phyloP scores from a whole-genome alignment of 371 early-diverging fungal species.

The Mortierella sp. region DNA sequence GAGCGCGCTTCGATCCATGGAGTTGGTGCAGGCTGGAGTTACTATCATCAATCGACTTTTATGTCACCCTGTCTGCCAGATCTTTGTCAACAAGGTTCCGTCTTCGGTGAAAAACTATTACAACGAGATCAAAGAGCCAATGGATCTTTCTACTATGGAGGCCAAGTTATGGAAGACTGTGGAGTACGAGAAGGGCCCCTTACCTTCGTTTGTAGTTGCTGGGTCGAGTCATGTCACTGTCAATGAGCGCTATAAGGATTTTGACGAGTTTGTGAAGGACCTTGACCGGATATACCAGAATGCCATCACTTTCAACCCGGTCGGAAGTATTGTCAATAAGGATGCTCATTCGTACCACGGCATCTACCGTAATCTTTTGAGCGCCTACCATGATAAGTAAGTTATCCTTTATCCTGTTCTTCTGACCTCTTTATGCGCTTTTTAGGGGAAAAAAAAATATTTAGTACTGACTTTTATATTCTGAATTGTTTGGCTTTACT shows the following conservation, averaged over 20 bases:
- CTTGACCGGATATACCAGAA: constrained; percentile 64
- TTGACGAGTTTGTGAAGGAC: constrained; percentile 62
- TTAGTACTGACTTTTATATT: too few species aligned
- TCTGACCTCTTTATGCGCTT: neutral
- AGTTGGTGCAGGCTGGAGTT: constrained; percentile 13
- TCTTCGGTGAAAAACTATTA: constrained; percentile 50
- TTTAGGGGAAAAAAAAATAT: too few species aligned
- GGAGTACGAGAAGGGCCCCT: neutral
- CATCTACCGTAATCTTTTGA: constrained; percentile 2
- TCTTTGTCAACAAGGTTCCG: constrained; percentile 18
- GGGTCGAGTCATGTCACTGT: neutral
- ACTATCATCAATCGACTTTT: constrained; percentile 10
- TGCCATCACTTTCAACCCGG: constrained; percentile 23
- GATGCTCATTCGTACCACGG: constrained; percentile 11
- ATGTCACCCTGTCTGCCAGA: constrained; percentile 11
- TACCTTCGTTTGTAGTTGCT: neutral
- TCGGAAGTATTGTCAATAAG: constrained; percentile 13
- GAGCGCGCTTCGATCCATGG: constrained; percentile 5
- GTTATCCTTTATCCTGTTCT: too few species aligned
- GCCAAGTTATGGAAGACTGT: constrained; percentile 55
- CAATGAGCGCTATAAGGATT: constrained; percentile 53
- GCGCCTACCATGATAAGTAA: constrained; percentile 9
- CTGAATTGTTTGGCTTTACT: neutral
- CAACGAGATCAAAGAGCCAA: constrained; percentile 68
- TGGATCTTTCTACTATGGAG: constrained; percentile 75